These are phyloP conservation scores for Microbotryum lychnidis-dioicae DNA, from an alignment of 1,284 basidiomycete species.

Conservation along the genomic window DNA sequence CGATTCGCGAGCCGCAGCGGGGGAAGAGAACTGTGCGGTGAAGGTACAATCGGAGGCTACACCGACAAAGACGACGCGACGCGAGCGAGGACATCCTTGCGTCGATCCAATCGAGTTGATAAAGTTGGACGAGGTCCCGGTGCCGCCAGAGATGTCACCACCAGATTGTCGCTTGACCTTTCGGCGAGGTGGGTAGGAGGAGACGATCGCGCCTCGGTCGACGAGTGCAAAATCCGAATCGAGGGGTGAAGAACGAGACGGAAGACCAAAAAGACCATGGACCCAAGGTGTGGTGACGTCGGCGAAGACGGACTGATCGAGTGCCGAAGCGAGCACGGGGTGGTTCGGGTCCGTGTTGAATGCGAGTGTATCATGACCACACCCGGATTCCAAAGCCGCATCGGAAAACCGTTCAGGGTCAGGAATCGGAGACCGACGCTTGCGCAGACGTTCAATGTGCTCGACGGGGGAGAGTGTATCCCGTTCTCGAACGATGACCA, in stretches of 20 bases:
- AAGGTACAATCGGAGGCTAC: conserved; percentile 85
- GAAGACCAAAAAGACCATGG: conserved; percentile 1
- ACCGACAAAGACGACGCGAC: conserved; percentile 71
- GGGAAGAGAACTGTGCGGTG: conserved; percentile 49
- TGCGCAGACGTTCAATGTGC: conserved; percentile 9
- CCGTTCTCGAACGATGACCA: conserved; percentile 65
- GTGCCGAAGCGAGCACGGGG: conserved; percentile 42
- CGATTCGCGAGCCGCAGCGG: conserved; percentile 58
- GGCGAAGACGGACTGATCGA: conserved; percentile 15
- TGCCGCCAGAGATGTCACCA: conserved; percentile 42
- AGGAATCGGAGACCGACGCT: conserved; percentile 16
- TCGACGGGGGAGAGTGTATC: conserved; percentile 48
- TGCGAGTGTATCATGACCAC: conserved; percentile 59
- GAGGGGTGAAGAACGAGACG: not conserved
- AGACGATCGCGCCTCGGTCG: conserved; percentile 3
- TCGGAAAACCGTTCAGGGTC: not conserved
- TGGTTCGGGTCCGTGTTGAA: conserved; percentile 60
- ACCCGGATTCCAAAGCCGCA: conserved; percentile 43
- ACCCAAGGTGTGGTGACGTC: conserved; percentile 1
- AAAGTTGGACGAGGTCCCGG: conserved; percentile 49
- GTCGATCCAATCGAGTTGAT: conserved; percentile 56
- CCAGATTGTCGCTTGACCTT: conserved; percentile 16
- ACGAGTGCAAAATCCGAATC: not conserved
- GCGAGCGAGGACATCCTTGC: conserved; percentile 63
- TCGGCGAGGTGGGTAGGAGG: conserved; percentile 5